Conservation (phyloP, 2,329 filamentous ascomycete species). For the Pseudogymnoascus sp. region DNA sequence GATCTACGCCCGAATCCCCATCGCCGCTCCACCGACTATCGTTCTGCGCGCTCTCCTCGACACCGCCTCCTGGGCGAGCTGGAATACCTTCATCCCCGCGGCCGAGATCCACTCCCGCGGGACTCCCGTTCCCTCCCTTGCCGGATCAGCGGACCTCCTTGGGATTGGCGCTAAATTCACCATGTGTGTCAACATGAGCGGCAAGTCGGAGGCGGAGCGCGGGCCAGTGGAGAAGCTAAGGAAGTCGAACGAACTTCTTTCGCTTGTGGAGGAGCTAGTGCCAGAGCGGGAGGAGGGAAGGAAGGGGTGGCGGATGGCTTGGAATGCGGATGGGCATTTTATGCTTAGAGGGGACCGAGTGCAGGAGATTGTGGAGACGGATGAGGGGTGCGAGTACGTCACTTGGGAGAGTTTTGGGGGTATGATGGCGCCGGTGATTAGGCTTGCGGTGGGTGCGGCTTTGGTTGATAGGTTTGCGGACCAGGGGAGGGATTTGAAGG, state of each 20-base stretch:
- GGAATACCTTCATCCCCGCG: slow-evolving; percentile 53
- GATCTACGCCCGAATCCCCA: slow-evolving; percentile 15
- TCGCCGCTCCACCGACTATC: slow-evolving; percentile 13
- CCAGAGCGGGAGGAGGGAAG: slow-evolving; percentile 19
- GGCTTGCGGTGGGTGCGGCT: slow-evolving; percentile 25
- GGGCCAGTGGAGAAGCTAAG: slow-evolving; percentile 8
- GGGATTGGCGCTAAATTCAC: slow-evolving; percentile 15
- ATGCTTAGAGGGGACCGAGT: slow-evolving; percentile 33
- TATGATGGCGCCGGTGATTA: slow-evolving; percentile 29
- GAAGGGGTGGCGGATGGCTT: slow-evolving; percentile 33
- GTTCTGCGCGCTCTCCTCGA: slow-evolving; percentile 19
- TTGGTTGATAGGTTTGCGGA: slow-evolving; percentile 30
- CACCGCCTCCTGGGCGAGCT: slow-evolving; percentile 17
- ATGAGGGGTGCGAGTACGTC: slow-evolving; percentile 32
- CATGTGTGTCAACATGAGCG: slow-evolving; percentile 20
- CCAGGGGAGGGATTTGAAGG: slow-evolving; percentile 35
- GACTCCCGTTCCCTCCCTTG: background rate
- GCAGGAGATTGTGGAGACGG: slow-evolving; percentile 37
- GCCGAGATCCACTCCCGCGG: slow-evolving; percentile 44
- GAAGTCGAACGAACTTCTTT: background rate
- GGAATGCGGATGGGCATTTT: slow-evolving; percentile 29
- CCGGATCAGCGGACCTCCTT: slow-evolving; percentile 10
- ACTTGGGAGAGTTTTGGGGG: slow-evolving; percentile 42
- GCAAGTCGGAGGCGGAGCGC: slow-evolving; percentile 12
- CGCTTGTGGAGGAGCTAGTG: background rate